Evolutionary conservation across 257 asterid genomes (phyloP).

Genomic region (Solanum piurae): DNA sequence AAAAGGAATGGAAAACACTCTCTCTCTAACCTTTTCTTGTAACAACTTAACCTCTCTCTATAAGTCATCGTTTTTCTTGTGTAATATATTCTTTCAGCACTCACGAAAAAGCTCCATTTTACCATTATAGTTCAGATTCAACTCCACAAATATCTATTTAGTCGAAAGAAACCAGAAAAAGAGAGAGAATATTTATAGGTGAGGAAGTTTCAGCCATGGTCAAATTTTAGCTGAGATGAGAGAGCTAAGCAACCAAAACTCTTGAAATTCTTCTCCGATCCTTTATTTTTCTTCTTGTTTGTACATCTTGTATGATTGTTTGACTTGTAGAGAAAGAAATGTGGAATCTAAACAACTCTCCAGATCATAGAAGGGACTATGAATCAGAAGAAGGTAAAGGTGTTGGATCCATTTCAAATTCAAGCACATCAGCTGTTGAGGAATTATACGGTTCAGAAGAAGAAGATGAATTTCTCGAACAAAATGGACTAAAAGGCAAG

Average conservation of each 20-base stretch:
- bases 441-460: constrained; percentile 54
- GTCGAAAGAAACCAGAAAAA: not conserved
- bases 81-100: not conserved
- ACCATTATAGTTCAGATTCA: not conserved
- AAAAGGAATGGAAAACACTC: not conserved
- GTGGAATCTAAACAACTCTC: constrained; percentile 97
- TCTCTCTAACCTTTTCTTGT: not conserved
- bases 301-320: not conserved
- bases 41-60: not conserved
- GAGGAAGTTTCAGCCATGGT: not conserved
- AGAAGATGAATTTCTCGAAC: constrained; percentile 3
- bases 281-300: not conserved
- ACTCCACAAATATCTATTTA: not conserved
- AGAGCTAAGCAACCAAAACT: not conserved
- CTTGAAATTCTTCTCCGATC: not conserved
- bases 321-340: constrained; percentile 13
- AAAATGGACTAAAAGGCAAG: not conserved
- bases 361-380: constrained; percentile 42
- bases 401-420: constrained; percentile 76
- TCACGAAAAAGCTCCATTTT: not conserved
- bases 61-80: constrained; percentile 8
- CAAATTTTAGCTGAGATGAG: not conserved
- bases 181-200: not conserved
- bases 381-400: constrained; percentile 55
- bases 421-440: constrained; percentile 76